Conservation (phyloP, 2,329 filamentous ascomycete genomes). For the Aspergillus felis region DNA sequence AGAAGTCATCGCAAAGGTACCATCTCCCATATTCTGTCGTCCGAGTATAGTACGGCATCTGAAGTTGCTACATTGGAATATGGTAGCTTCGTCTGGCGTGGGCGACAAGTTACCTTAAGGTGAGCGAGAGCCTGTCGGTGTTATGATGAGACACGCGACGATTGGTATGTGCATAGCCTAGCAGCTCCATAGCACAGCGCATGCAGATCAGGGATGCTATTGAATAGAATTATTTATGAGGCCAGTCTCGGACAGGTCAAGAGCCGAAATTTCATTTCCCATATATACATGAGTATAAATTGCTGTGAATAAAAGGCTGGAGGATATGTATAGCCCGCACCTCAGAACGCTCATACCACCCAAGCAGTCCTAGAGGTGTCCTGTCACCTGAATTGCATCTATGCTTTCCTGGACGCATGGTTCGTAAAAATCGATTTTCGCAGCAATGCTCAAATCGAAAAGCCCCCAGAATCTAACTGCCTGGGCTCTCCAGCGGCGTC, state of each 20-base stretch:
- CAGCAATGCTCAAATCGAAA: conserved; percentile 43
- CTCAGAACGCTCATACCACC: too few species aligned
- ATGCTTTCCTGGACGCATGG: not conserved
- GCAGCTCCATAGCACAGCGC: too few species aligned
- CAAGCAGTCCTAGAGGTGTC: not conserved
- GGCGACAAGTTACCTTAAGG: too few species aligned
- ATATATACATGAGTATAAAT: not conserved
- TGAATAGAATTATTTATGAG: too few species aligned
- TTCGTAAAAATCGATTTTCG: not conserved
- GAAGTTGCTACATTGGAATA: conserved; percentile 23
- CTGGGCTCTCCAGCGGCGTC: conserved; percentile 75
- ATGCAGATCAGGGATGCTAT: too few species aligned
- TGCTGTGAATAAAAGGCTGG: too few species aligned
- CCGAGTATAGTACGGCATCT: conserved; percentile 19
- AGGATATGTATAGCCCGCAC: too few species aligned
- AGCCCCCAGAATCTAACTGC: conserved; percentile 66
- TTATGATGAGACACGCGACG: too few species aligned
- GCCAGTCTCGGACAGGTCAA: not conserved
- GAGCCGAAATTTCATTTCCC: not conserved
- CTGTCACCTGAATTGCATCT: not conserved
- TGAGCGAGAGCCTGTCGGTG: too few species aligned
- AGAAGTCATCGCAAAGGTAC: conserved; percentile 21
- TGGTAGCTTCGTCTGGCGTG: conserved; percentile 3
- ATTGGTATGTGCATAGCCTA: too few species aligned
- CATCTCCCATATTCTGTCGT: conserved; percentile 15